These are phyloP conservation scores for Trichoderma afroharzianum DNA, from an alignment of 2,329 filamentous ascomycete species.

Conservation along the genomic window DNA sequence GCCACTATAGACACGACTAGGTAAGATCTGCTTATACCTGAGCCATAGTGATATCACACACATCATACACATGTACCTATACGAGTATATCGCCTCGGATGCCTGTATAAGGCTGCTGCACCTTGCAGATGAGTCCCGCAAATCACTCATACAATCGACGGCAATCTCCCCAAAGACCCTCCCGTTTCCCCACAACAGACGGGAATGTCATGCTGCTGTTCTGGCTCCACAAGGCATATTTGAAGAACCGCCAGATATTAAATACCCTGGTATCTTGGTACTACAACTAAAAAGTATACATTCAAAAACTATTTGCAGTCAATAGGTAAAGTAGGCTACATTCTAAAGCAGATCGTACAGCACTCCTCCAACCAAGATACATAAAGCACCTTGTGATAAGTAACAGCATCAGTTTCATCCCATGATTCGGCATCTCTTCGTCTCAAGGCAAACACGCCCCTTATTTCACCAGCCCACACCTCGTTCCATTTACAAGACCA, in stretches of 20 bases:
- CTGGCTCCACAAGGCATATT: slow-evolving; percentile 7
- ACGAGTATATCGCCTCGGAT: not conserved
- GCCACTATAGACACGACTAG: no score
- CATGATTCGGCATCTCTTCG: not conserved
- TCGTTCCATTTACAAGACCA: slow-evolving; percentile 53
- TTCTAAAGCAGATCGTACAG: slow-evolving; percentile 1
- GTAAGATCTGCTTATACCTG: not conserved
- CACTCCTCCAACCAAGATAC: not conserved
- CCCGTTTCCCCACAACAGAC: not conserved
- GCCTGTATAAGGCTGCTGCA: not conserved
- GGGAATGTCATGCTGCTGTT: slow-evolving; percentile 6
- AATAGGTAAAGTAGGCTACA: not conserved
- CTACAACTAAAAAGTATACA: not conserved
- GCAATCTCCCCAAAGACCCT: not conserved
- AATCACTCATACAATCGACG: not conserved
- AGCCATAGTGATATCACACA: not conserved
- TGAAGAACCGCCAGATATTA: not conserved
- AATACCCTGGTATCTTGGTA: not conserved
- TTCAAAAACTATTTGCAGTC: not conserved
- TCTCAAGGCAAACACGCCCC: not conserved
- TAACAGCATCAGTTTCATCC: not conserved
- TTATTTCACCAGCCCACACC: not conserved
- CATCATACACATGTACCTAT: not conserved
- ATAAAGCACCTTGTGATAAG: not conserved
- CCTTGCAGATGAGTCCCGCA: not conserved